A percentile compares a stretch with the other conserved stretches of the same genome.
Conservation (phyloP, 345 rosid species). For the Murraya paniculata region DNA sequence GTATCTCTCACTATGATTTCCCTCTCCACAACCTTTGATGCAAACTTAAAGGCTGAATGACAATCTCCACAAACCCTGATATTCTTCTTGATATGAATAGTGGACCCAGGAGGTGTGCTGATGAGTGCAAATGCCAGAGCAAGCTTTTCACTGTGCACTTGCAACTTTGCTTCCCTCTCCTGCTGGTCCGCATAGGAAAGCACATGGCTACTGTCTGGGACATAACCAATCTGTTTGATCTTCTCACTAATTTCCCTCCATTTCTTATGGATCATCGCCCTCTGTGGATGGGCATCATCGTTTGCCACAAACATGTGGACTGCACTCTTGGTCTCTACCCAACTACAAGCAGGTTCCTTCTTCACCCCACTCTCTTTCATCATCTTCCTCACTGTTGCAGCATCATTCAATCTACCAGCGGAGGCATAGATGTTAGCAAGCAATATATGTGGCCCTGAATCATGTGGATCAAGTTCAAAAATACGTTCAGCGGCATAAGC, state of each 20-base stretch:
- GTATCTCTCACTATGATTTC: slow-evolving; percentile 65
- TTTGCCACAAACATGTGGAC: slow-evolving; percentile 61
- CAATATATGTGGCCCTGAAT: slow-evolving; percentile 54
- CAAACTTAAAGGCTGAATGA: slow-evolving; percentile 64
- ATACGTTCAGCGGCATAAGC: slow-evolving; percentile 53
- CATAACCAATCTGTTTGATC: slow-evolving; percentile 60
- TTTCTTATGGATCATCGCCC: slow-evolving; percentile 43
- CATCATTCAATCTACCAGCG: slow-evolving; percentile 58
- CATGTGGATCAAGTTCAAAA: slow-evolving; percentile 52
- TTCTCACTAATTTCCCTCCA: slow-evolving; percentile 50
- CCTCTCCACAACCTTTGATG: slow-evolving; percentile 44
- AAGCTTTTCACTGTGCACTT: slow-evolving; percentile 70
- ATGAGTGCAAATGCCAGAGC: slow-evolving; percentile 74
- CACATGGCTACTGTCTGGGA: slow-evolving; percentile 59
- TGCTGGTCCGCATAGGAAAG: slow-evolving; percentile 52
- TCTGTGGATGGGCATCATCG: slow-evolving; percentile 54
- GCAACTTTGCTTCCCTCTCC: slow-evolving; percentile 57
- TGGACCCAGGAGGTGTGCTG: slow-evolving; percentile 52
- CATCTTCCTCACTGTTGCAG: slow-evolving; percentile 52
- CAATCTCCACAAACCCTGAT: slow-evolving; percentile 70
- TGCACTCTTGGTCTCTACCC: slow-evolving; percentile 61
- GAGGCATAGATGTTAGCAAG: slow-evolving; percentile 62
- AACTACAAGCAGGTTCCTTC: slow-evolving; percentile 65
- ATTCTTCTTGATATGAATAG: slow-evolving; percentile 62
- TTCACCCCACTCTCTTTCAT: slow-evolving; percentile 54